A percentile compares a stretch with the other conserved stretches of the same genome.
Evolutionary conservation across 2,329 filamentous ascomycete genomes (phyloP).

Genomic region (Pestalotiopsis sp.): DNA sequence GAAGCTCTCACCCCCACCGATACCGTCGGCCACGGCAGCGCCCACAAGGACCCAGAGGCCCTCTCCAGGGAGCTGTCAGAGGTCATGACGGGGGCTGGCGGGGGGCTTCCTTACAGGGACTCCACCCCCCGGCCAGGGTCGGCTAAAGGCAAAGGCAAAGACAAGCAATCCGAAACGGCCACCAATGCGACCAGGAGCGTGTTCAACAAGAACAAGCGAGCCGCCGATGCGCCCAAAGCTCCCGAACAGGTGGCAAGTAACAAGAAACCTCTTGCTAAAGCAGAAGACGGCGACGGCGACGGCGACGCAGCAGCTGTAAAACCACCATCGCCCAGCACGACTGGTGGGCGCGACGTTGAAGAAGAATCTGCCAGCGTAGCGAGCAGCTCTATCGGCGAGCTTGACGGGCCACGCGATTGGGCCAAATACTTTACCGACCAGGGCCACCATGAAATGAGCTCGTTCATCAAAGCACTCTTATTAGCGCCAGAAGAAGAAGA

Average conservation of each 20-base stretch:
- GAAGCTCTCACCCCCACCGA: conserved; percentile 28
- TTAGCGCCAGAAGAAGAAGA: conserved; percentile 12
- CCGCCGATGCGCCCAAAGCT: not conserved
- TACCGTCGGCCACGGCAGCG: conserved; percentile 26
- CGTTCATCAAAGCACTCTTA: conserved; percentile 27
- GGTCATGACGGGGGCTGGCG: conserved; percentile 11
- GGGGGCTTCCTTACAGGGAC: not conserved
- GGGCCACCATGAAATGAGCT: conserved; percentile 32
- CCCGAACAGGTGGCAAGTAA: not conserved
- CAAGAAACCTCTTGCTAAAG: not conserved
- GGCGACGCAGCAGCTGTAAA: not conserved
- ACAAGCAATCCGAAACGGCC: conserved; percentile 1
- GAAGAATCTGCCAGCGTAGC: not conserved
- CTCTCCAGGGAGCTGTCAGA: conserved; percentile 20
- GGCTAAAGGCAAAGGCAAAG: not conserved
- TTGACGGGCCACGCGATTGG: conserved; percentile 21
- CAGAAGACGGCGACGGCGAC: not conserved
- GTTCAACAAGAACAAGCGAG: not conserved
- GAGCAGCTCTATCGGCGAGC: not conserved
- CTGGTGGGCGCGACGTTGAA: not conserved
- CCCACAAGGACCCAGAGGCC: conserved; percentile 10
- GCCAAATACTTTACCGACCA: conserved; percentile 30
- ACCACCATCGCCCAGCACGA: not conserved
- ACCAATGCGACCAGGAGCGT: not conserved
- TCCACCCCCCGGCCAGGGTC: not conserved